Base-by-base conservation (phyloP, 106 monocot species). In the Dactylorhiza incarnata region DNA sequence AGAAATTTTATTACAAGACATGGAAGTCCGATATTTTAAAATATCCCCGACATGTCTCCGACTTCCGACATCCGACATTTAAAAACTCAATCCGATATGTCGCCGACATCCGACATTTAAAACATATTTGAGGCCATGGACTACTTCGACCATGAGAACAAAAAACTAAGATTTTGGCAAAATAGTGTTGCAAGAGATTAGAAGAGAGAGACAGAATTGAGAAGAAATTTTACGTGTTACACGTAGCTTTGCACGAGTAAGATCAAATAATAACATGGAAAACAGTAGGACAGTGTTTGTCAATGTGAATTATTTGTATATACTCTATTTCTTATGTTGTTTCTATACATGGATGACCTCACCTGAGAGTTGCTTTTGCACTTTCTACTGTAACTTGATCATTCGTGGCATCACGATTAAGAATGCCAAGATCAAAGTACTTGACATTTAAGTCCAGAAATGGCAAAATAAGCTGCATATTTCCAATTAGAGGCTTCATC, bases 321-420 rank as follows among this genome's bases (percentile, higher is more conserved):
- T 62, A 62, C 9, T 22, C 61, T 6, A 2, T 52, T 52, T 52
- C 1, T 52, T 62, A 23, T 6, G 61, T 62, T 62, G 61, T 23
- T 62, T 20, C 9, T 62, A 24, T 65, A 26, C 29, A 24, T 65
- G 13, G 11, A 65, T 65, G 37, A 46, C 5, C 74, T 85, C 83
- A 90, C 90, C 83, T 87, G 48, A 88, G 77, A 76, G 91, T 81
- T 48, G 91, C 91, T 76, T 91, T 84, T 16, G 91, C 91, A 80
- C 91, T 91, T 78, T 91, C 91, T 45, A 91, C 73, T 62, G 91
- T 91, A 59, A 91, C 86, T 78, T 76, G 88, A 80, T 91, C 91
- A 78, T 91, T 73, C 1, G 91, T 91, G 65, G 91, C 91, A 81
- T 91, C 86, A 78, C 91, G 87, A 67, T 91, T 68, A 48, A 84